These are phyloP conservation scores for Teratosphaeria zuluensis DNA, from an alignment of 2,329 filamentous ascomycete species.

Conservation along the genomic window DNA sequence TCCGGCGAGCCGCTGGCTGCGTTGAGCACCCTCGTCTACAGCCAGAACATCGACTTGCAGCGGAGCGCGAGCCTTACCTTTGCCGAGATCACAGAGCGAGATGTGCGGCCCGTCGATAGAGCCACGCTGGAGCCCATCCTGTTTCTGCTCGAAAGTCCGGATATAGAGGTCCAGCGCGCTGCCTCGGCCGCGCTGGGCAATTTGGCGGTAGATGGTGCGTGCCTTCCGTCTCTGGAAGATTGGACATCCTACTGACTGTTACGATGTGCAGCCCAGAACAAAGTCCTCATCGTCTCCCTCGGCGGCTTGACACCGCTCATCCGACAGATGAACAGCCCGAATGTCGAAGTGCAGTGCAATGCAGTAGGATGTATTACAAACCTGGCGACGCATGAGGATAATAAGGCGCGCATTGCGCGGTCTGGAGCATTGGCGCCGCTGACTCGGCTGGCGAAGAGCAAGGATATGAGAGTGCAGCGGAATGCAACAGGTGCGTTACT, in stretches of 20 bases:
- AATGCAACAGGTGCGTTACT: conserved; percentile 93
- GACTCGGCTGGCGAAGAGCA: conserved; percentile 87
- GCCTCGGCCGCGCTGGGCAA: conserved; percentile 94
- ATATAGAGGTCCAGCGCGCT: conserved; percentile 94
- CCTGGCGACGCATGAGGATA: conserved; percentile 93
- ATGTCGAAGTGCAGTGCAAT: conserved; percentile 98
- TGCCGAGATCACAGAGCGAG: conserved; percentile 96
- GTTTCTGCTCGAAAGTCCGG: conserved; percentile 84
- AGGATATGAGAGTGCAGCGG: conserved; percentile 95
- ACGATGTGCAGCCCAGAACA: conserved; percentile 72
- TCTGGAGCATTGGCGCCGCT: conserved; percentile 87
- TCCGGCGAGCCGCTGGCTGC: conserved; percentile 88
- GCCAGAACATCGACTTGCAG: conserved; percentile 96
- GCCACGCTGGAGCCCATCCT: conserved; percentile 94
- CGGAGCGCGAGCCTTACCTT: conserved; percentile 96
- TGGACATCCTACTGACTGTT: conserved; percentile 68
- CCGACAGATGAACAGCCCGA: conserved; percentile 94
- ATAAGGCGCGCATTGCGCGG: conserved; percentile 95
- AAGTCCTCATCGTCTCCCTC: conserved; percentile 87
- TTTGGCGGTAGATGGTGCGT: conserved; percentile 84
- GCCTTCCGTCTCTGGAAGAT: conserved; percentile 65
- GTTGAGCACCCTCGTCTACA: conserved; percentile 92
- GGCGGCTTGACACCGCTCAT: conserved; percentile 86
- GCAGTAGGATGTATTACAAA: conserved; percentile 98
- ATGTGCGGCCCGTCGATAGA: conserved; percentile 91